These are phyloP conservation scores for Trichoderma atrobrunneum DNA, from an alignment of 2,329 filamentous ascomycete genomes.

Conservation along the genomic window DNA sequence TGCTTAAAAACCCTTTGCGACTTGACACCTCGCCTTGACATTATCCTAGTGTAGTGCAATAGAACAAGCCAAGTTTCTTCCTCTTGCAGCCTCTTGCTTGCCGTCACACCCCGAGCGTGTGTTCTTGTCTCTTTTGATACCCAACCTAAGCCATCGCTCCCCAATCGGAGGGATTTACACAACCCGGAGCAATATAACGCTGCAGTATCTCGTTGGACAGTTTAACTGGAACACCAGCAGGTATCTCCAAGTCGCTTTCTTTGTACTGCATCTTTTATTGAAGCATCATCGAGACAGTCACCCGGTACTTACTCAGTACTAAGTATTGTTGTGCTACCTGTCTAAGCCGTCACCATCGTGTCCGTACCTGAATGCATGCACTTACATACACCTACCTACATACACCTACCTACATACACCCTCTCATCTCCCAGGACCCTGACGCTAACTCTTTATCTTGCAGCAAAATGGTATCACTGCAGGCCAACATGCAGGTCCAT, in stretches of 20 bases:
- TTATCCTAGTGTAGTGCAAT: slow-evolving; percentile 20
- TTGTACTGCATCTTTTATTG: neutral
- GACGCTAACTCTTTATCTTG: slow-evolving; percentile 11
- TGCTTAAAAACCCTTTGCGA: neutral
- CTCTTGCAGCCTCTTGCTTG: neutral
- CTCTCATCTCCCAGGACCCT: neutral
- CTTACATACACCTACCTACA: neutral
- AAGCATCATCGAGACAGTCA: neutral
- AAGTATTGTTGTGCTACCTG: neutral
- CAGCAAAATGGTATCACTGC: slow-evolving; percentile 37
- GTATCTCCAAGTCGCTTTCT: neutral
- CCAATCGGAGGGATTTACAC: slow-evolving; percentile 10
- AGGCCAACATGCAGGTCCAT: slow-evolving; percentile 59
- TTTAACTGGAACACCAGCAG: neutral
- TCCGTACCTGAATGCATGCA: neutral
- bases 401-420: neutral
- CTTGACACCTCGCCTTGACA: slow-evolving; percentile 12
- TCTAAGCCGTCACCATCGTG: neutral
- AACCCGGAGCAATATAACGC: neutral
- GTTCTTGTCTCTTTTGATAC: slow-evolving; percentile 15
- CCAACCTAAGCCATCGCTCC: slow-evolving; percentile 9
- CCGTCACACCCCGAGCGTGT: neutral
- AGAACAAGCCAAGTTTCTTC: slow-evolving; percentile 13
- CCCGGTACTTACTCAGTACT: neutral
- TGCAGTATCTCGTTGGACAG: neutral